Base-by-base conservation (phyloP, 2,329 filamentous ascomycete genomes). In the Chaetomiaceae sp. region DNA sequence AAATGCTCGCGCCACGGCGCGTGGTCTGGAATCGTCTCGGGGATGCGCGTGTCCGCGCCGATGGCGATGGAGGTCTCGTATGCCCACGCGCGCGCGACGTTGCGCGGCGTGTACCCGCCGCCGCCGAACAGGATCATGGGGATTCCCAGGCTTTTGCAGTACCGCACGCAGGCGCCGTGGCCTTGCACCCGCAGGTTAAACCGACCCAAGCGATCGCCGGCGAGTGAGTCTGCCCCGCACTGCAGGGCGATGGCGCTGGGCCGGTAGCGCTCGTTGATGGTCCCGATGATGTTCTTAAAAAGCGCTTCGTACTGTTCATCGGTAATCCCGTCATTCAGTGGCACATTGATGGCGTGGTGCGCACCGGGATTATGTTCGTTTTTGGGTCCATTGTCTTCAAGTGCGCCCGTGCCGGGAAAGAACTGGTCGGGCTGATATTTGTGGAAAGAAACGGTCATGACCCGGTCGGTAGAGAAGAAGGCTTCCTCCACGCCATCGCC, bases 171-270 rank as follows among this genome's bases (percentile, higher is more conserved):
- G 54, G 84, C 84, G 43, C 89, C 91, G 67, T 98, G 93, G 12
- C 90, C 91, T 63, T 88, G 84, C 50, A 98, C 93, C 64, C 95
- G 94, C 50, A 98, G 80, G 63, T 97, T 98, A 75, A 98, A 98
- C 53, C 89, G 85, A 39, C 93, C 93, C 0, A 98, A 79, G 18
- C 93, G 79, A 67, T 98, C 93, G 52, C 93, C 91, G 32, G 90
- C 91, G 1, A 98, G 77, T 33, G 87, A 94, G 71, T 98, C 93
- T 36, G 91, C 93, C 48, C 93, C 93, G 62, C 93, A 97, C 67
- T 98, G 93, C 2, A 98, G 75, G 6, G 94, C 91, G 59, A 98
- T 95, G 36, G 88, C 91, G 42, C 81, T 81, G 0, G 93, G 93
- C n/a, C 83, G 81, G 70, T 94, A 98, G 52, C 81, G 84, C 38